Evolutionary conservation across 306 rosid species (phyloP), one percentile per base, ranked within the genome.

Genomic region (Cucurbita pepo): DNA sequence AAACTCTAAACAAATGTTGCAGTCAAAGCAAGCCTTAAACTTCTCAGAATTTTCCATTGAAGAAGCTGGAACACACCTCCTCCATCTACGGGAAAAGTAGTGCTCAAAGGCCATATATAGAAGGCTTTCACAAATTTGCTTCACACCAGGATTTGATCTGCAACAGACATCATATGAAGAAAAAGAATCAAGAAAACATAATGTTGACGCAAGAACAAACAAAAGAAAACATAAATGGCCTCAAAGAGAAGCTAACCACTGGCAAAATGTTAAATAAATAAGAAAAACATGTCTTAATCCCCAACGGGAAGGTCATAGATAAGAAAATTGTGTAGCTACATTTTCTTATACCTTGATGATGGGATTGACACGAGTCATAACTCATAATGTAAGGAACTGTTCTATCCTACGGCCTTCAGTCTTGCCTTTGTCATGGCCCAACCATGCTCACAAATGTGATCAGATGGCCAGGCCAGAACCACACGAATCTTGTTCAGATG

Each of bases 1-100:
- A 40, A 79, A 83, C 55, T 94, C 99, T 57, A 94, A 75, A 83
- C 99, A 94, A 75, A 94, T 94, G 86, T 88, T 91, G 82, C 99
- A 91, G 67, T 94, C 96, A 7, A 89, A 94, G 64, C 86, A 83
- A 40, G 80, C 86, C 45, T 79, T 74, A 50, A 70, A 67, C 36
- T 48, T 82, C 58, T 85, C 92, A 2, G 87, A 74, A 10, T 84
- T 88, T 5, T 80, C 54, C 56, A 79, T 51, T 12, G 81, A 43
- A n/a, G 79, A 43, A 19, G 79, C 80, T 12, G 79, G 73, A 30
- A 78, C 74, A 58, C 79, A 70, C 77, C 75, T 92, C 87, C 86
- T 92, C 87, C 88, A 80, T 66, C 85, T 88, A 59, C 74, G 81
- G 14, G 88, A 56, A 41, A 63, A 70, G 86, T 76, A 88, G 21